Base-by-base conservation (phyloP, 2,329 filamentous ascomycete species). In the Fusarium foetens region DNA sequence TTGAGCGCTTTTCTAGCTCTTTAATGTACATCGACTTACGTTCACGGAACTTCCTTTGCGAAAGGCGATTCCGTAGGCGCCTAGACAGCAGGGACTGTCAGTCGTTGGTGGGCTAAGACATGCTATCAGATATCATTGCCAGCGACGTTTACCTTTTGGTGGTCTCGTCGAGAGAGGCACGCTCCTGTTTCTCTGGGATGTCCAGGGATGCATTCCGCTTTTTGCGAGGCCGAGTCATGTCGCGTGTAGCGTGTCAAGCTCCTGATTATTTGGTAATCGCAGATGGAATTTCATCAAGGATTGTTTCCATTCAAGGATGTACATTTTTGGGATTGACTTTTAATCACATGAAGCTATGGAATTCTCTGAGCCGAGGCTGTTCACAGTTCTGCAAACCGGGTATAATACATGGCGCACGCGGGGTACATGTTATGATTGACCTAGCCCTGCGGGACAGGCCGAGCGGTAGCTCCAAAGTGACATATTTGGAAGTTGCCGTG, bases 191-290 rank as follows among this genome's bases (percentile, higher is more conserved):
- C 8, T 46, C 13, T 29, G 4, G 0, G 2, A 11, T n/a, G 1
- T 29, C 4, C 1, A n/a, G 0, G 11, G 8, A 21, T 5, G 0
- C 1, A 27, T 46, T 21, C 9, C 1, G 25, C 25, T 3, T 46
- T 21, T 21, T 21, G 19, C 4, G 1, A 2, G 12, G 19, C 0
- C 4, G 13, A 29, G 3, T 5, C 8, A 29, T 29, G 8, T 10
- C 25, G 12, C 8, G 0, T 21, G 12, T 0, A 46, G 21, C 12
- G 6, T 27, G 17, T 14, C 12, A 19, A 14, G 12, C 2, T 27
- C 11, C 7, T 3, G 4, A 19, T 5, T 13, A 7, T 43, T 25
- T 25, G 1, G 8, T 6, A 7, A 7, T 9, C 17, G 17, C 11
- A 7, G 4, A 21, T 17, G 7, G 3, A 21, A 45, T 21, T 9